Conservation (phyloP, 2,329 filamentous ascomycete species). For the Ascochyta rabiei region DNA sequence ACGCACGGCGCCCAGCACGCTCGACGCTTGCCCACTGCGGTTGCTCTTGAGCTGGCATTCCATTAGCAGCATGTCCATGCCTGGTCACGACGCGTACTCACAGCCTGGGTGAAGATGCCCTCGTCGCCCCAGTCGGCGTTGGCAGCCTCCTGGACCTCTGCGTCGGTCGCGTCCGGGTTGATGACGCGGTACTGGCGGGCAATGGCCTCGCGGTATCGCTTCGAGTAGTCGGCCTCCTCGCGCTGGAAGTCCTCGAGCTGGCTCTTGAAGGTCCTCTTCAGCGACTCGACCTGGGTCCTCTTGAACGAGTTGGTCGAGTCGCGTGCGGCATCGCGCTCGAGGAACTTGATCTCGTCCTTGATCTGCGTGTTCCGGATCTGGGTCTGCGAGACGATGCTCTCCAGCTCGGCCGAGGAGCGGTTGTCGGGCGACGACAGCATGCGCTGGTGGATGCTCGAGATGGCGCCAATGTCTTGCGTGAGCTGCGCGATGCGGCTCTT, state of each 20-base stretch:
- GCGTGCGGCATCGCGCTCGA: slow-evolving; percentile 72
- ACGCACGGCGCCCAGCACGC: slow-evolving; percentile 77
- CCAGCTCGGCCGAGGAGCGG: slow-evolving; percentile 60
- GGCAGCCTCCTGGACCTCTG: slow-evolving; percentile 71
- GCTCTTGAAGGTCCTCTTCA: slow-evolving; percentile 75
- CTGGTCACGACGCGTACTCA: slow-evolving; percentile 54
- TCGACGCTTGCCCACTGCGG: slow-evolving; percentile 73
- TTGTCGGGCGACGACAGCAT: slow-evolving; percentile 69
- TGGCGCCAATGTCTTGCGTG: slow-evolving; percentile 69
- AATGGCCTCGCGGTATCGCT: slow-evolving; percentile 77
- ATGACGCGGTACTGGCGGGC: slow-evolving; percentile 81
- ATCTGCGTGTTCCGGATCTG: slow-evolving; percentile 76
- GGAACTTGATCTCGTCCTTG: slow-evolving; percentile 77
- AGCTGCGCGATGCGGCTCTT: slow-evolving; percentile 72
- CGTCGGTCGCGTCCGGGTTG: slow-evolving; percentile 77
- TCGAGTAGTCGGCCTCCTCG: slow-evolving; percentile 73
- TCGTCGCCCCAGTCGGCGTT: slow-evolving; percentile 77
- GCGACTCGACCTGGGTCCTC: slow-evolving; percentile 69
- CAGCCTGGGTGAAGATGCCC: slow-evolving; percentile 81
- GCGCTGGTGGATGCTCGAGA: slow-evolving; percentile 73
- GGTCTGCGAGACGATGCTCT: slow-evolving; percentile 71
- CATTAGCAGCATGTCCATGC: background rate
- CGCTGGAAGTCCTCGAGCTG: slow-evolving; percentile 73
- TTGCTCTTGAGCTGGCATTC: slow-evolving; percentile 70
- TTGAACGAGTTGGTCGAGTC: slow-evolving; percentile 70